These are phyloP conservation scores for Simmondsia chinensis DNA, from an alignment of 148 eudicot genomes.

Conservation along the genomic window DNA sequence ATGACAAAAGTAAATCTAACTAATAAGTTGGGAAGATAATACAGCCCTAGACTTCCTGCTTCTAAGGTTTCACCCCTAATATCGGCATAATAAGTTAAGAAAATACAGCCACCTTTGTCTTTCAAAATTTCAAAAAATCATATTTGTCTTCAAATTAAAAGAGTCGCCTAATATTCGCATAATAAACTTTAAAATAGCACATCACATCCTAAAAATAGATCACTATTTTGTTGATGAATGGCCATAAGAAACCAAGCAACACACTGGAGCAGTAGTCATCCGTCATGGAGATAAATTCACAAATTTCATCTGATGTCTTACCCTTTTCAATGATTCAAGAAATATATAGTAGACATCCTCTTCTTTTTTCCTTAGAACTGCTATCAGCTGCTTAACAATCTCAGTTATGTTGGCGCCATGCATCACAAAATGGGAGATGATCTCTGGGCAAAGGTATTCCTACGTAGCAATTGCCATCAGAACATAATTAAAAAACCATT, in stretches of 20 bases:
- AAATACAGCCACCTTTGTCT: no score
- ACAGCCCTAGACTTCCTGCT: no score
- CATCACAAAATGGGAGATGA: slow-evolving; percentile 69
- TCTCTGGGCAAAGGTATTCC: slow-evolving; percentile 80
- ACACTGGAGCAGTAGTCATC: not conserved
- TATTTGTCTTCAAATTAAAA: no score
- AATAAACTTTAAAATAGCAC: no score
- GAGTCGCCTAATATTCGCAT: no score
- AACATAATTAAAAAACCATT: not conserved
- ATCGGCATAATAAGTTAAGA: no score
- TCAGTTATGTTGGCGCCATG: slow-evolving; percentile 69
- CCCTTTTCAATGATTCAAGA: slow-evolving; percentile 82
- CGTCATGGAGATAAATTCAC: not conserved
- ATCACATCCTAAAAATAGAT: no score
- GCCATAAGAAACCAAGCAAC: not conserved
- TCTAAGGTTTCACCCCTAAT: no score
- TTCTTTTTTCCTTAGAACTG: slow-evolving; percentile 63
- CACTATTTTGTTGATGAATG: no score
- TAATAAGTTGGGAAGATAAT: no score
- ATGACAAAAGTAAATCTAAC: slow-evolving; percentile 12
- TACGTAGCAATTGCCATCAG: slow-evolving; percentile 23
- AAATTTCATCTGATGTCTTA: slow-evolving; percentile 12
- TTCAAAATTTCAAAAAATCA: no score
- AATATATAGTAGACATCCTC: slow-evolving; percentile 40
- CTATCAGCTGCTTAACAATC: slow-evolving; percentile 73